These are phyloP conservation scores for Pneumocystis oryctolagi DNA, from an alignment of 1,139 yeast species.

Conservation along the genomic window DNA sequence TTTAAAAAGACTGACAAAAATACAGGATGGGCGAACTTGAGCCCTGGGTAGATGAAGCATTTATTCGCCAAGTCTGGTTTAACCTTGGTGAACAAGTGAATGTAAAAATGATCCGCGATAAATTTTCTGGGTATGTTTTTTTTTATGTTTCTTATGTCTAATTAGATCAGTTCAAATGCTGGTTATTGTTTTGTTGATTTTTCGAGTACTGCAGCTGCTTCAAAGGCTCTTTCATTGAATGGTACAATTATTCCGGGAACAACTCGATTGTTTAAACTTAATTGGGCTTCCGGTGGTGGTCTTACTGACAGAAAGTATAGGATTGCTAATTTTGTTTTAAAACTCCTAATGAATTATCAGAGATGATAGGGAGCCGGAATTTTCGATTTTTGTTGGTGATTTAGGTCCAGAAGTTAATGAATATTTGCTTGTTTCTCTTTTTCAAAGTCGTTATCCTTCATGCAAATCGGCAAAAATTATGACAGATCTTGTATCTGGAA, in stretches of 20 bases:
- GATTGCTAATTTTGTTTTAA: not conserved
- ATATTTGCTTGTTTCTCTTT: constrained; percentile 43
- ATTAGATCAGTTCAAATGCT: constrained; percentile 25
- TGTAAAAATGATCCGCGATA: constrained; percentile 49
- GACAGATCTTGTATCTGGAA: constrained; percentile 62
- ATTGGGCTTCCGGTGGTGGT: constrained; percentile 75
- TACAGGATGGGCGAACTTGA: constrained; percentile 92
- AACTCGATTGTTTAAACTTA: constrained; percentile 50
- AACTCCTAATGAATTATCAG: constrained; percentile 2
- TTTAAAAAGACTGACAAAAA: not conserved
- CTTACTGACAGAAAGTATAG: constrained; percentile 21
- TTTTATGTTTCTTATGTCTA: not conserved
- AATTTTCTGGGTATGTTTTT: constrained; percentile 23
- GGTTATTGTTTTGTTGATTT: constrained; percentile 85
- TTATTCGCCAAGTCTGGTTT: constrained; percentile 55
- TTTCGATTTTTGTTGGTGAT: constrained; percentile 76
- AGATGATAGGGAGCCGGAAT: constrained; percentile 37
- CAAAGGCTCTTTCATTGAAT: constrained; percentile 51
- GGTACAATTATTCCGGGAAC: constrained; percentile 55
- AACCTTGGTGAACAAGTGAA: constrained; percentile 36
- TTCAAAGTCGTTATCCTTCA: constrained; percentile 56
- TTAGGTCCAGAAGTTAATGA: constrained; percentile 66
- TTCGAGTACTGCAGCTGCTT: constrained; percentile 47
- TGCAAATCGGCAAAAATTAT: constrained; percentile 77
- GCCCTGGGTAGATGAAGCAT: constrained; percentile 65